These are phyloP conservation scores for Dovyalis caffra DNA, from an alignment of 345 rosid species.

Conservation along the genomic window DNA sequence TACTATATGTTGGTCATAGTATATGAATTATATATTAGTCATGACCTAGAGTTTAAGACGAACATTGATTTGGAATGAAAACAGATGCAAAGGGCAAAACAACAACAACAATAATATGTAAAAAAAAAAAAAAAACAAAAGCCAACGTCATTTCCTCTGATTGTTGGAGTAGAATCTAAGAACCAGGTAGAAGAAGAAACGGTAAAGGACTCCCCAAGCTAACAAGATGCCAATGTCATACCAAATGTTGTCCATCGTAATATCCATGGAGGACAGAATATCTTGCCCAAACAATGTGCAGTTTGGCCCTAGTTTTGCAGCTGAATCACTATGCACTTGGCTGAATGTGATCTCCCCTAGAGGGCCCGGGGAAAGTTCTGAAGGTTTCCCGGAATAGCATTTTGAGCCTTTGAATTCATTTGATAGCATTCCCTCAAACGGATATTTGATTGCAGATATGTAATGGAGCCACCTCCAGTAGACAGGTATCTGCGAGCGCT, in stretches of 20 bases:
- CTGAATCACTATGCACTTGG: conserved; percentile 16
- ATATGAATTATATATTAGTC: neutral
- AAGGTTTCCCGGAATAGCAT: conserved; percentile 31
- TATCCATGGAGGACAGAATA: conserved; percentile 44
- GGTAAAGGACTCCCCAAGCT: conserved; percentile 60
- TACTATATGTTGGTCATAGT: neutral
- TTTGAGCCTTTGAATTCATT: conserved; percentile 47
- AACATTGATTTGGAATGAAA: neutral
- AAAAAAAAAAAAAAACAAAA: neutral
- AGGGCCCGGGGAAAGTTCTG: conserved; percentile 59
- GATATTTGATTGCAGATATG: conserved; percentile 63
- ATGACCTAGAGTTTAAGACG: neutral
- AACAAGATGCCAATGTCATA: conserved; percentile 48
- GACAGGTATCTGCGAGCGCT: conserved; percentile 39
- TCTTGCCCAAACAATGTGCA: conserved; percentile 54
- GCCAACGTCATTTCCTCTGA: conserved; percentile 38
- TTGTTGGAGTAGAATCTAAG: conserved; percentile 59
- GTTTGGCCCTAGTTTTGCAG: neutral
- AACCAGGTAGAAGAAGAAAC: conserved; percentile 52
- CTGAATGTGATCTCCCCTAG: conserved; percentile 36
- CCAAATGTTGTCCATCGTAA: conserved; percentile 42
- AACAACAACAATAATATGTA: neutral
- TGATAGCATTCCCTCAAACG: conserved; percentile 52
- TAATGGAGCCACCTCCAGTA: conserved; percentile 67
- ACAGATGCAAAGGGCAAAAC: neutral